Base-by-base conservation (phyloP, 768 basidiomycete genomes). In the Serpula lacrymans region DNA sequence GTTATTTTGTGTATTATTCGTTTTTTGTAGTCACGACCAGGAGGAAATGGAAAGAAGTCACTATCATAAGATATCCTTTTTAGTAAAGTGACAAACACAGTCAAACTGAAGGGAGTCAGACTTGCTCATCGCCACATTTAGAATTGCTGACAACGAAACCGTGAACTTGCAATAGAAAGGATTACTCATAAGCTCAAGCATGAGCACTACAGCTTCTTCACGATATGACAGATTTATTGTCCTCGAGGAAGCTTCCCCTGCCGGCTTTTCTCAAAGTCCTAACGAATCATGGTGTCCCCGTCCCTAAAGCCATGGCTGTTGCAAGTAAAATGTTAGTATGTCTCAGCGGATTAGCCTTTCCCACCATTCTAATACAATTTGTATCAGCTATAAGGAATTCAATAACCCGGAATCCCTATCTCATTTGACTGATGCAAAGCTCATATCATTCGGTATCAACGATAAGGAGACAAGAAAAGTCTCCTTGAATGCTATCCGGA, bases 211-310 rank as follows among this genome's bases (percentile, higher is more conserved):
- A n/a, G n/a, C n/a, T n/a, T n/a, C n/a, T n/a, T n/a, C n/a, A n/a
- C n/a, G n/a, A n/a, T n/a, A n/a, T n/a, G n/a, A n/a, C n/a, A n/a
- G n/a, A n/a, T n/a, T n/a, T n/a, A n/a, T n/a, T n/a, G n/a, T n/a
- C n/a, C n/a, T n/a, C n/a, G n/a, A 50, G 52, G 40, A 82, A 81
- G 41, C 66, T 90, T 9, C 57, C 80, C 18, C 57, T 90, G 6
- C 82, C 83, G 3, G 67, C 65, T 16, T 88, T 84, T 53, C 65
- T 90, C 18, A 81, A 88, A 58, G 47, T 83, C 9, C 64, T 89
- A 18, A 80, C 82, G 6, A 65, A 52, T 33, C 74, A 76, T 43
- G 69, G 73, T 53, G 59, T 88, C 1, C 61, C 80, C 1, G 68
- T 84, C 40, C 53, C 70, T 24, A 79, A 82, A 48, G 85, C 88